A percentile compares a stretch with the other conserved stretches of the same genome.
phyloP scores from a whole-genome alignment of 2,329 filamentous ascomycete genomes.

The Xylariaceae sp. region DNA sequence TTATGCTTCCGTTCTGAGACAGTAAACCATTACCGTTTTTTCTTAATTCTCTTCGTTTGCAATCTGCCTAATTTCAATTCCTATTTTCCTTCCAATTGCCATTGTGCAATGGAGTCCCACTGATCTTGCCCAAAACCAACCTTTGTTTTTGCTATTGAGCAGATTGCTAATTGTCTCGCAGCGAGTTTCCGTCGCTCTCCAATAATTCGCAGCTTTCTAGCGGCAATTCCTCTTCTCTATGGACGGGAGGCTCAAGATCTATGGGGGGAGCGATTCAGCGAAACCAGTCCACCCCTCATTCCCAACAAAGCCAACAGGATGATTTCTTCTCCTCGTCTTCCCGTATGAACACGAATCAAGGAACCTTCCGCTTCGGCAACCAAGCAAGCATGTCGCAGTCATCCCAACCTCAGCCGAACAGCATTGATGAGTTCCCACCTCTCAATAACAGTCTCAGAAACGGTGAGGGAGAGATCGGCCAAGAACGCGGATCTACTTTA shows the following conservation, averaged over 20 bases:
- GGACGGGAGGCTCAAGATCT: slow-evolving; percentile 57
- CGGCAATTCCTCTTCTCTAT: slow-evolving; percentile 58
- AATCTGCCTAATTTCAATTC: background rate
- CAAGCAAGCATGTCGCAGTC: slow-evolving; percentile 51
- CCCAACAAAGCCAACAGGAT: slow-evolving; percentile 59
- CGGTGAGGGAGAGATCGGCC: slow-evolving; percentile 62
- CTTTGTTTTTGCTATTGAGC: too few species aligned
- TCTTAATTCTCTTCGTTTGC: background rate
- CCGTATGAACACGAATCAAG: slow-evolving; percentile 49
- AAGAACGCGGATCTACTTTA: slow-evolving; percentile 58
- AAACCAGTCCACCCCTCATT: slow-evolving; percentile 57
- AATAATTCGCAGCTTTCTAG: slow-evolving; percentile 62
- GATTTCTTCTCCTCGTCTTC: slow-evolving; percentile 49
- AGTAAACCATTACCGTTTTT: slow-evolving; percentile 34
- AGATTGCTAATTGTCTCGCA: slow-evolving; percentile 44
- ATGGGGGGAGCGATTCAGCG: slow-evolving; percentile 57
- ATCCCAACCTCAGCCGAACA: slow-evolving; percentile 54
- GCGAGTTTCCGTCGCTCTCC: slow-evolving; percentile 70
- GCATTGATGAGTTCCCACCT: slow-evolving; percentile 67
- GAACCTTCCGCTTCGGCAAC: slow-evolving; percentile 60
- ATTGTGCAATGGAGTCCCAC: too few species aligned
- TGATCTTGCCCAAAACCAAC: too few species aligned
- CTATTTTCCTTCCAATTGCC: slow-evolving; percentile 1
- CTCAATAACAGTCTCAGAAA: slow-evolving; percentile 56
- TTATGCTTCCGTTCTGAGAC: slow-evolving; percentile 35